Conservation (phyloP, 306 rosid species). For the Dalbergia cultrata region DNA sequence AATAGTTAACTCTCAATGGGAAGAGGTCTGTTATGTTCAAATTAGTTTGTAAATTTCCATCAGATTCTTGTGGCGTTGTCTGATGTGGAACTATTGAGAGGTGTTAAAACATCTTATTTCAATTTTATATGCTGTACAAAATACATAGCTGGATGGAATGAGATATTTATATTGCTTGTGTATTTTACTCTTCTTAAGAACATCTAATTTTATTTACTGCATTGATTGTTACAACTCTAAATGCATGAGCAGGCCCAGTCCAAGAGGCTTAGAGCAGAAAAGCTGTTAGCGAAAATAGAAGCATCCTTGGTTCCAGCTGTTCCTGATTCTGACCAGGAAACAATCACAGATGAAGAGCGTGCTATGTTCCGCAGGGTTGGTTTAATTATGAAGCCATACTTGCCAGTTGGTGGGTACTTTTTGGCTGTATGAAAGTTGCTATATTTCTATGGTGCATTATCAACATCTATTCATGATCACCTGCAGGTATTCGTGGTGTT, state of each 20-base stretch:
- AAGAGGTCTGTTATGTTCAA: not conserved
- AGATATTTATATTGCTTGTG: slow-evolving; percentile 1
- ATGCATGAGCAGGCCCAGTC: slow-evolving; percentile 76
- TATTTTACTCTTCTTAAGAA: slow-evolving; percentile 29
- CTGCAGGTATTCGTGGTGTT: slow-evolving; percentile 86
- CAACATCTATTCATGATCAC: slow-evolving; percentile 44
- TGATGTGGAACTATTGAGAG: slow-evolving; percentile 26
- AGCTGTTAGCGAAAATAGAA: slow-evolving; percentile 71
- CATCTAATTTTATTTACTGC: slow-evolving; percentile 22
- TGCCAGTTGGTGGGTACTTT: slow-evolving; percentile 80
- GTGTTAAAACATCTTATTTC: not conserved
- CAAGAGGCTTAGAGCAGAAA: slow-evolving; percentile 85
- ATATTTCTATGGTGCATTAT: slow-evolving; percentile 41
- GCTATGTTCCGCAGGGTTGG: slow-evolving; percentile 92
- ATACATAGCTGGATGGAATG: slow-evolving; percentile 4
- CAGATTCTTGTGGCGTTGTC: slow-evolving; percentile 11
- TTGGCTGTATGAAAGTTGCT: slow-evolving; percentile 36
- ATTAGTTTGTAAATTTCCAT: too few relatives aligned
- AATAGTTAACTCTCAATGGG: slow-evolving; percentile 14
- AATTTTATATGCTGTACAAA: slow-evolving; percentile 8
- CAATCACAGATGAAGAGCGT: slow-evolving; percentile 94
- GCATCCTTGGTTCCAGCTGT: slow-evolving; percentile 81
- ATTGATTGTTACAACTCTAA: slow-evolving; percentile 32
- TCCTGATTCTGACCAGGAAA: slow-evolving; percentile 88
- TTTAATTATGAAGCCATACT: slow-evolving; percentile 87